phyloP scores from a whole-genome alignment of 192 early-diverging fungal genomes.

The Backusella circina region DNA sequence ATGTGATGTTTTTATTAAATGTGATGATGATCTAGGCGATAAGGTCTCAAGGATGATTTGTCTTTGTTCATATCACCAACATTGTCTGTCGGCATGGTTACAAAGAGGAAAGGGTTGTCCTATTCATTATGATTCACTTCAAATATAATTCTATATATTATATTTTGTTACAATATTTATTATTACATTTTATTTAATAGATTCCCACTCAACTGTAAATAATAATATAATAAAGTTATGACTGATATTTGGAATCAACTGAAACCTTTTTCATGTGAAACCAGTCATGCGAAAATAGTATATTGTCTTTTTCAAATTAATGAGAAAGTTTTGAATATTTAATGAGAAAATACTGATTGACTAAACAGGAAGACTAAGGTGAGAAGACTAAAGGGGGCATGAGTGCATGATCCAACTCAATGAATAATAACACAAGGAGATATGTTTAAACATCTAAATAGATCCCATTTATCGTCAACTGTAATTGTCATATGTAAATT shows the following conservation, averaged over 20 bases:
- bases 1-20: too few relatives aligned
- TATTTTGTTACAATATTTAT: constrained; percentile 1
- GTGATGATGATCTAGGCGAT: constrained; percentile 46
- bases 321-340: too few relatives aligned
- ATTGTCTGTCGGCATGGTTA: constrained; percentile 83
- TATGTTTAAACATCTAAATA: too few relatives aligned
- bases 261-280: neutral
- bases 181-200: neutral
- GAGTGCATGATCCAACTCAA: too few relatives aligned
- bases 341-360: too few relatives aligned
- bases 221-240: neutral
- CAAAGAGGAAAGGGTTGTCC: constrained; percentile 73
- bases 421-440: too few relatives aligned
- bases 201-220: neutral
- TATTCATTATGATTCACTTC: constrained; percentile 57
- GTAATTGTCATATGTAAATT: too few relatives aligned
- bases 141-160: neutral
- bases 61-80: constrained; percentile 84
- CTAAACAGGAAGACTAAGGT: too few relatives aligned
- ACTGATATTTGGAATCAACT: neutral
- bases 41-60: constrained; percentile 81
- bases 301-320: too few relatives aligned
- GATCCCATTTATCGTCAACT: too few relatives aligned
- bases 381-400: too few relatives aligned
- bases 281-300: neutral